Conservation (phyloP, 2,329 filamentous ascomycete species). For the Penicillium sp. region DNA sequence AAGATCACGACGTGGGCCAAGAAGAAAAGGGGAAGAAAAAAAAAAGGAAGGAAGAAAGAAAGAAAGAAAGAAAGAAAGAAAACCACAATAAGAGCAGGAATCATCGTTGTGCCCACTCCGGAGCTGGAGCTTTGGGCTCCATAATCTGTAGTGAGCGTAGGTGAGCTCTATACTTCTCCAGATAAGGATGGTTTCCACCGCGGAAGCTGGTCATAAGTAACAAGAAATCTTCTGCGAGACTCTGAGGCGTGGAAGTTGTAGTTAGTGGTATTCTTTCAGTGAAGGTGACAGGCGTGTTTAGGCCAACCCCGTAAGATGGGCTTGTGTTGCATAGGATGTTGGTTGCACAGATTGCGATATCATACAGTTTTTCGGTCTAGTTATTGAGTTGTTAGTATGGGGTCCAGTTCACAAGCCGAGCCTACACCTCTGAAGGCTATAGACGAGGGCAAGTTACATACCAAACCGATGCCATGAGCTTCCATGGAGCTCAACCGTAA, state of each 20-base stretch:
- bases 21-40: not conserved
- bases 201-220: constrained; percentile 34
- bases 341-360: constrained; percentile 37
- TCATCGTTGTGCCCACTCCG: constrained; percentile 22
- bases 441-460: constrained; percentile 18
- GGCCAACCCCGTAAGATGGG: constrained; percentile 19
- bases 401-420: not conserved
- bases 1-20: not conserved
- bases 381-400: not conserved
- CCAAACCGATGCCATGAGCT: constrained; percentile 42
- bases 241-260: constrained; percentile 18
- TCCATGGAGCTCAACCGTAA: constrained; percentile 41
- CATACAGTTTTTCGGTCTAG: constrained; percentile 41
- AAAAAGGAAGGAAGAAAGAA: too few relatives aligned
- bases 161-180: constrained; percentile 32
- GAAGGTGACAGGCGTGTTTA: constrained; percentile 9
- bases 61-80: not conserved
- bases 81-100: not conserved
- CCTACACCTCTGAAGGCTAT: not conserved
- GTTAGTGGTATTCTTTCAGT: constrained; percentile 10
- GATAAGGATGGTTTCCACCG: constrained; percentile 36
- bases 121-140: constrained; percentile 7
- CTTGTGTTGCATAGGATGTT: constrained; percentile 28
- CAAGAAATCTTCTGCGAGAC: constrained; percentile 31
- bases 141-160: constrained; percentile 25